Percentiles rank a stretch among this genome's conserved stretches.
Conservation (phyloP, 805 yeast species). For the Tetrapisispora nanseiensis region DNA sequence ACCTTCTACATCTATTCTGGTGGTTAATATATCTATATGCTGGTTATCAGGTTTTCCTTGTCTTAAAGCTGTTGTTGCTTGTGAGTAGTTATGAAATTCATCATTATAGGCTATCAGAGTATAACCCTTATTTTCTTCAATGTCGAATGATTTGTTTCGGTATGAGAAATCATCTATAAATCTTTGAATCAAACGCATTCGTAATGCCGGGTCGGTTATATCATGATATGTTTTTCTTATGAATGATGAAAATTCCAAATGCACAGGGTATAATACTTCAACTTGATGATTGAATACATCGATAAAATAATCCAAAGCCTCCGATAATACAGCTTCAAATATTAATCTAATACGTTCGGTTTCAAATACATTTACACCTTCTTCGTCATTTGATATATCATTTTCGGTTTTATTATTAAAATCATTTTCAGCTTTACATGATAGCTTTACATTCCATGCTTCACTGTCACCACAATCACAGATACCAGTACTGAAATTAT, state of each 20-base stretch:
- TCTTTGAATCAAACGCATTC: conserved; percentile 13
- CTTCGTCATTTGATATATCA: conserved; percentile 4
- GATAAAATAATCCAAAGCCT: conserved; percentile 33
- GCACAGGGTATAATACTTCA: conserved; percentile 26
- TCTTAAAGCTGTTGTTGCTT: conserved; percentile 42
- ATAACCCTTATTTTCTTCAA: conserved; percentile 29
- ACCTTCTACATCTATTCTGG: conserved; percentile 41
- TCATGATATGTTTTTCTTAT: conserved; percentile 23
- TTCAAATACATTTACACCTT: conserved; percentile 31
- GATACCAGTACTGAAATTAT: conserved; percentile 44
- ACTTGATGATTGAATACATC: conserved; percentile 32
- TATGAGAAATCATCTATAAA: conserved; percentile 6
- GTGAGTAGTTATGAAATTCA: conserved; percentile 54
- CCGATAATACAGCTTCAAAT: conserved; percentile 24
- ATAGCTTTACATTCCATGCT: conserved; percentile 46
- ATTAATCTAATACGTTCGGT: conserved; percentile 8
- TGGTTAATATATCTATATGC: conserved; percentile 30
- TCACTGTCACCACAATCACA: conserved; percentile 69
- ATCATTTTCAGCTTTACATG: conserved; percentile 37
- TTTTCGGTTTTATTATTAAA: background rate
- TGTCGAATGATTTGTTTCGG: conserved; percentile 4
- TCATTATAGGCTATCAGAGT: conserved; percentile 66
- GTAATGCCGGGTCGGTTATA: conserved; percentile 12
- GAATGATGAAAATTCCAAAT: conserved; percentile 21
- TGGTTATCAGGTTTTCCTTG: conserved; percentile 30